Conservation (phyloP, 23 red algal species). For the Gracilaria gracilis region DNA sequence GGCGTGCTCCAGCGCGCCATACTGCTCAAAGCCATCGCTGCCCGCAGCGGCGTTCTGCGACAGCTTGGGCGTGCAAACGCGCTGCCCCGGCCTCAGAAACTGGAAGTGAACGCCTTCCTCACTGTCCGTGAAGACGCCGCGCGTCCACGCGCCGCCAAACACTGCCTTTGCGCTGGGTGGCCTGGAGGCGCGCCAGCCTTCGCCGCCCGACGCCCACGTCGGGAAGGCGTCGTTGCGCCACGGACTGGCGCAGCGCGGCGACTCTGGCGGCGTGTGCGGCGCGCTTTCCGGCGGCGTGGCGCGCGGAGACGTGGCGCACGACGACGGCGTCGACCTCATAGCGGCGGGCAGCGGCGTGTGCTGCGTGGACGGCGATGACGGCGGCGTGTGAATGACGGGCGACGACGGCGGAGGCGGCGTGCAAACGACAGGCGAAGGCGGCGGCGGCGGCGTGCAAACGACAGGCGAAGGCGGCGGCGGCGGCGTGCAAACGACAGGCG, state of each 20-base stretch:
- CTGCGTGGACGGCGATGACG: background rate
- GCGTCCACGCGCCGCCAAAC: constrained; percentile 8
- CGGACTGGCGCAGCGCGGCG: background rate
- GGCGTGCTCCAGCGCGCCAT: background rate
- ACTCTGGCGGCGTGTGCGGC: background rate
- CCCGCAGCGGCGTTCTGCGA: background rate
- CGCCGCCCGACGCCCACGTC: background rate
- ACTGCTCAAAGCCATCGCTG: background rate
- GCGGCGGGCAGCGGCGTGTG: background rate
- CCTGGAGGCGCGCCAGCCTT: background rate
- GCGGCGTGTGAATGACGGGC: background rate
- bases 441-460: no score
- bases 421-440: no score
- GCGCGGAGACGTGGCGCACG: background rate
- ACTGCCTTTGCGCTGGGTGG: constrained; percentile 1
- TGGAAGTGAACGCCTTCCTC: background rate
- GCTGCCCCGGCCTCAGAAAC: background rate
- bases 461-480: no score
- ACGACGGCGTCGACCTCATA: background rate
- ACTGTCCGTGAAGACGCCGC: background rate
- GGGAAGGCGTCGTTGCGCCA: background rate
- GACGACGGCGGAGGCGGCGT: background rate
- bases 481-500: no score
- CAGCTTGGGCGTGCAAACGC: background rate
- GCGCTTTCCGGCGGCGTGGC: no score